Evolutionary conservation across 1,284 basidiomycete species (phyloP).

Genomic region (Ganoderma sinense): DNA sequence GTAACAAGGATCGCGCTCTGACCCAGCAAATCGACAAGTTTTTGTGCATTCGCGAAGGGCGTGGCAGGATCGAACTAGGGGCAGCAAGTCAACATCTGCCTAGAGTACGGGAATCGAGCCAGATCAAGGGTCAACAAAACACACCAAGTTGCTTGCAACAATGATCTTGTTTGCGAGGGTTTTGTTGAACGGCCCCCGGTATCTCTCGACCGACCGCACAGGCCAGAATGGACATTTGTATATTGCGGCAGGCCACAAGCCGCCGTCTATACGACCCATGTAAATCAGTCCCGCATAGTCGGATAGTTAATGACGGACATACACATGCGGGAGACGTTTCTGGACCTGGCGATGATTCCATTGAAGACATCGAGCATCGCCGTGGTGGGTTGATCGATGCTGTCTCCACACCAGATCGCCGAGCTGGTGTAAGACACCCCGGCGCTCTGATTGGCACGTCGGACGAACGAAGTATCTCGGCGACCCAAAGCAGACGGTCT

Average conservation of each 20-base stretch:
- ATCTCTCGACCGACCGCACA: conserved; percentile 34
- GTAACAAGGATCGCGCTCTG: conserved; percentile 28
- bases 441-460: not conserved
- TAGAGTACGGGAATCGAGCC: too few relatives aligned
- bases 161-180: conserved; percentile 33
- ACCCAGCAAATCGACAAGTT: conserved; percentile 23
- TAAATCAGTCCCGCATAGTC: not conserved
- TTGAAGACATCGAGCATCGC: conserved; percentile 28
- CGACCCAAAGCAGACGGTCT: not conserved
- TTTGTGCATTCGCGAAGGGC: conserved; percentile 27
- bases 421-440: conserved; percentile 6
- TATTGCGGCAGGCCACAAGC: conserved; percentile 12
- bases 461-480: not conserved
- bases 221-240: conserved; percentile 30
- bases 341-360: conserved; percentile 17
- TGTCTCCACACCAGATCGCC: conserved; percentile 31
- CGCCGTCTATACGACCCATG: conserved; percentile 10
- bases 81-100: not conserved
- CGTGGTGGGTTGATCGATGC: conserved; percentile 25
- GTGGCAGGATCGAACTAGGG: conserved; percentile 33
- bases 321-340: conserved; percentile 27
- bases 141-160: conserved; percentile 28
- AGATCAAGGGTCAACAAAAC: not conserved
- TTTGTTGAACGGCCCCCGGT: conserved; percentile 33
- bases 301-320: not conserved